These are phyloP conservation scores for Dendrobium catenatum DNA, from an alignment of 106 monocot species.

Conservation along the genomic window DNA sequence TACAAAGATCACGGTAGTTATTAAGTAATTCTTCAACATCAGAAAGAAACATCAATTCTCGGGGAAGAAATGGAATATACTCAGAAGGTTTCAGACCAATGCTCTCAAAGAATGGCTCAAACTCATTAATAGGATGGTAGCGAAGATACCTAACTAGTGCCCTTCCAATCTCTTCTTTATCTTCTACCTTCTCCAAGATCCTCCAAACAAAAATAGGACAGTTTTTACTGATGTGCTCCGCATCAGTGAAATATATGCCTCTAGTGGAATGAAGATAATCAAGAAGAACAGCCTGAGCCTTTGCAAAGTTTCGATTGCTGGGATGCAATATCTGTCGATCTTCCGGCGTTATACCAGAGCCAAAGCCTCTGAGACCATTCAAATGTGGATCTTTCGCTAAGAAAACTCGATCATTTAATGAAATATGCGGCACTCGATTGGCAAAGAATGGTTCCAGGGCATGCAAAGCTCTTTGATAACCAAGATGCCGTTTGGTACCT, in stretches of 20 bases:
- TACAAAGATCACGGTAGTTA: conserved; percentile 61
- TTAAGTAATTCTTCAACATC: conserved; percentile 45
- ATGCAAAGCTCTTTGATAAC: background rate
- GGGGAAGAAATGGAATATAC: conserved; percentile 41
- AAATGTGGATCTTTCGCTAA: background rate
- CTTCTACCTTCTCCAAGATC: conserved; percentile 37
- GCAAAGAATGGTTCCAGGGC: background rate
- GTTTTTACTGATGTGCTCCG: conserved; percentile 55
- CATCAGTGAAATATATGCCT: conserved; percentile 40
- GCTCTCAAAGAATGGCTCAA: conserved; percentile 90
- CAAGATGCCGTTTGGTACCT: background rate
- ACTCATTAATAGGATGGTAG: conserved; percentile 80
- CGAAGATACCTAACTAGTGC: conserved; percentile 36
- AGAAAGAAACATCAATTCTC: conserved; percentile 47
- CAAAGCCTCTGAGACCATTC: background rate
- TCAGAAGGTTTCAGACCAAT: conserved; percentile 56
- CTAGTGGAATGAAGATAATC: conserved; percentile 69
- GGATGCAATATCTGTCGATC: background rate
- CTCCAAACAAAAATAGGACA: conserved; percentile 38
- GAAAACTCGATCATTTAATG: background rate
- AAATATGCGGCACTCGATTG: background rate
- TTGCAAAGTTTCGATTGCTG: background rate
- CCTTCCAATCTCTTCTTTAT: conserved; percentile 23
- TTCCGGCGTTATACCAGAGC: background rate
- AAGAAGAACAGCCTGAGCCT: conserved; percentile 41